phyloP scores from a whole-genome alignment of 2,329 filamentous ascomycete genomes.

The Didymella arachidicola region DNA sequence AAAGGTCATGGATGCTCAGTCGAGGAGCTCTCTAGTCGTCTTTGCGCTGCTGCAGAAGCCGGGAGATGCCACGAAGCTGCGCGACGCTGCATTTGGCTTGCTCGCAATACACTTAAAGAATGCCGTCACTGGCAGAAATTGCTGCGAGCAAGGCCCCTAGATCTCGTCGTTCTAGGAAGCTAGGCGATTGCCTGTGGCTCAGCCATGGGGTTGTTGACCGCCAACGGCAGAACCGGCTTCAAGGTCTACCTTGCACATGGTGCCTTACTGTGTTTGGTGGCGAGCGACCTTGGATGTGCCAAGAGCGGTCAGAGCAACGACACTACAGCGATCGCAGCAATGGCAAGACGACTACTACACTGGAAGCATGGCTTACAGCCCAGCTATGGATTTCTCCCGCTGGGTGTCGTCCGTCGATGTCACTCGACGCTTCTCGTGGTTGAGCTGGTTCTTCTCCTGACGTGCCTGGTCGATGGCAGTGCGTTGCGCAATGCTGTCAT shows the following conservation, averaged over 20 bases:
- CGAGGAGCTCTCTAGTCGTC: background rate
- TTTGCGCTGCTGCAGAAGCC: conserved; percentile 1
- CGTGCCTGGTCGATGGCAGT: conserved; percentile 90
- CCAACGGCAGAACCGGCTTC: background rate
- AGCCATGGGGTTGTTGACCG: background rate
- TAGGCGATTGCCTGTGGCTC: background rate
- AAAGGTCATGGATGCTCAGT: background rate
- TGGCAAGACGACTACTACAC: conserved; percentile 15
- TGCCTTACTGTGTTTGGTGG: background rate
- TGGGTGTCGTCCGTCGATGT: conserved; percentile 46
- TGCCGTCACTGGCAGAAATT: background rate
- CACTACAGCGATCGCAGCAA: conserved; percentile 8
- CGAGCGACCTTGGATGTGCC: background rate
- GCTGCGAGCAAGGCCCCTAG: background rate
- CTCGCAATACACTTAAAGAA: background rate
- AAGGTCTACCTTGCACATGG: background rate
- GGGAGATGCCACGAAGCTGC: background rate
- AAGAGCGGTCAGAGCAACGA: background rate
- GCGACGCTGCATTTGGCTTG: background rate
- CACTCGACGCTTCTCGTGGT: conserved; percentile 56
- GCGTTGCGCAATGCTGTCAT: conserved; percentile 92
- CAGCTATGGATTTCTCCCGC: conserved; percentile 41
- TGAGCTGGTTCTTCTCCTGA: conserved; percentile 73
- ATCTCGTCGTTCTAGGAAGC: background rate
- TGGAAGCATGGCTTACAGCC: conserved; percentile 28